Evolutionary conservation across 2,329 filamentous ascomycete species (phyloP).

Genomic region (Taxawa tesnikishii): DNA sequence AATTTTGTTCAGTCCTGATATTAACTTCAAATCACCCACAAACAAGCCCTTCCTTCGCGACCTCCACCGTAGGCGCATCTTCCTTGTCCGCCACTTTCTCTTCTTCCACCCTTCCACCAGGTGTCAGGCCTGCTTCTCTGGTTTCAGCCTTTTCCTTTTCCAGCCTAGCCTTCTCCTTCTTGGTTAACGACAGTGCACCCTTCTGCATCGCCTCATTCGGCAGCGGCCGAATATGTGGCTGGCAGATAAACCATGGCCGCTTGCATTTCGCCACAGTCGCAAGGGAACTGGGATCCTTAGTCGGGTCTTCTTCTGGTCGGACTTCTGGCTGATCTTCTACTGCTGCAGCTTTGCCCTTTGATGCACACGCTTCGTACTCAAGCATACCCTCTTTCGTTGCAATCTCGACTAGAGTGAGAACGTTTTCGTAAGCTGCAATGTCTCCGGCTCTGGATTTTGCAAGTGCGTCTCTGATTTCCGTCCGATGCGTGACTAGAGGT

Average conservation of each 20-base stretch:
- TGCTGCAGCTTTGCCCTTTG: no score
- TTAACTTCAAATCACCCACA: slow-evolving; percentile 9
- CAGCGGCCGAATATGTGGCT: slow-evolving; percentile 74
- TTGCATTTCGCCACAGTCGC: slow-evolving; percentile 61
- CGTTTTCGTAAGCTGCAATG: slow-evolving; percentile 62
- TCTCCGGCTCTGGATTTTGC: slow-evolving; percentile 58
- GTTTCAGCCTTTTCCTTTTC: slow-evolving; percentile 22
- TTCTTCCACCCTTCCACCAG: slow-evolving; percentile 17
- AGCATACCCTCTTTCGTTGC: slow-evolving; percentile 61
- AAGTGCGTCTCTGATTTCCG: slow-evolving; percentile 74
- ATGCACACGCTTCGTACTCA: slow-evolving; percentile 37
- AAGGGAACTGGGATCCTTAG: slow-evolving; percentile 26
- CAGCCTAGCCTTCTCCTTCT: slow-evolving; percentile 42
- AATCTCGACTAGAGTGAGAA: slow-evolving; percentile 62
- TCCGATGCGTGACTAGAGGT: slow-evolving; percentile 67
- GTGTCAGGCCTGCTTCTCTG: slow-evolving; percentile 15
- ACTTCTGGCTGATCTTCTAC: slow-evolving; percentile 8
- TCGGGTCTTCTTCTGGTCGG: slow-evolving; percentile 11
- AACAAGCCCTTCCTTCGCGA: slow-evolving; percentile 10
- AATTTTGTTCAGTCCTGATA: background rate
- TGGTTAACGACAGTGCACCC: slow-evolving; percentile 62
- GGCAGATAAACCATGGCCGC: slow-evolving; percentile 80
- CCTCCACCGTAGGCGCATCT: slow-evolving; percentile 8
- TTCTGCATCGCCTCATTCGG: slow-evolving; percentile 79
- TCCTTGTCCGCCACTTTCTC: slow-evolving; percentile 8